Base-by-base conservation (phyloP, 2,329 filamentous ascomycete species). In the Epichloe festucae region DNA sequence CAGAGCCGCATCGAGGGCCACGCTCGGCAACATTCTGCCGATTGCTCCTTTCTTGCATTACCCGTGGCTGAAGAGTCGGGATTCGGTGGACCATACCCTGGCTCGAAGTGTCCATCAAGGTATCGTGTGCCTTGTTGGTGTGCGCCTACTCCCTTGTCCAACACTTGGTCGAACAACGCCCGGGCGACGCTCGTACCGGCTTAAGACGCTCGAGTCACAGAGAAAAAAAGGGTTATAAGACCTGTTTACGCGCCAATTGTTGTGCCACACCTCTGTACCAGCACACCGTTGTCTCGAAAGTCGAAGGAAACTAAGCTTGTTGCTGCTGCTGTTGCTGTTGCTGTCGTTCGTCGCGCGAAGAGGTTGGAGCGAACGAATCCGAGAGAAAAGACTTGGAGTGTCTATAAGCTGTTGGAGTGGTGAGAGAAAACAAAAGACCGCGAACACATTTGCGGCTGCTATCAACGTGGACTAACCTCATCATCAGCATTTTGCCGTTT, bases 1-100 rank as follows among this genome's bases (percentile, higher is more conserved):
- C 38, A n/a, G 38, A 6, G 38, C 38, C 38, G 14, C 38, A 15
- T 40, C 38, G n/a, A 40, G 27, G n/a, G 40, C 17, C 10, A 21
- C 40, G 40, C 14, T 49, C 47, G 39, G 47, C 47, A 49, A 35
- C n/a, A 12, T 49, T 49, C 39, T 49, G 47, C 47, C 47, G 47
- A 43, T 8, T 31, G 7, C 39, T 6, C 27, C 27, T 27, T 8
- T 27, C 27, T 27, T 27, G 27, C 27, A 27, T 27, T 27, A 27
- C 27, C 27, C 27, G 27, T 27, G 27, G 27, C 39, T 38, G 36
- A 12, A 38, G 14, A n/a, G 14, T 38, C 6, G 36, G 36, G 36
- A 38, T 38, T 14, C 4, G 6, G 15, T 14, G 36, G 15, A 12
- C 36, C 36, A n/a, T n/a, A 31, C 27, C 27, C 27, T 38, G 36